These are phyloP conservation scores for Laguncularia racemosa DNA, from an alignment of 345 rosid genomes.

Conservation along the genomic window DNA sequence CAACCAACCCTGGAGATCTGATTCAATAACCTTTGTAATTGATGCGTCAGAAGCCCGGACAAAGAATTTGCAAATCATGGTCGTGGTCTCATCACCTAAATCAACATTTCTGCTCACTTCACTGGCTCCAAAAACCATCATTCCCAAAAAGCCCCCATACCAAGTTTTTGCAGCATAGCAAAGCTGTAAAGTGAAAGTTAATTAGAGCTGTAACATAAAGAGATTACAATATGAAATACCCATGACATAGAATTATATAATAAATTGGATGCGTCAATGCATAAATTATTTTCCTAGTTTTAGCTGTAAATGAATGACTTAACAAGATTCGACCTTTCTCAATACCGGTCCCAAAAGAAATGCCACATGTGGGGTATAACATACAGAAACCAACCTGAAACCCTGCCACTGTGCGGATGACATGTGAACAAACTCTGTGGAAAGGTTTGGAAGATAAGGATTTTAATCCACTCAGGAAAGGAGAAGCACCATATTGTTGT, in stretches of 20 bases:
- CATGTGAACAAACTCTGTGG: constrained; percentile 89
- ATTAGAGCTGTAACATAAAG: background rate
- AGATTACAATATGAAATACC: too few relatives aligned
- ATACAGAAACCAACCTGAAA: constrained; percentile 59
- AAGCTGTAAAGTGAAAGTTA: constrained; percentile 37
- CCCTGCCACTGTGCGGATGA: constrained; percentile 92
- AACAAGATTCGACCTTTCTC: background rate
- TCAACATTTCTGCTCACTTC: constrained; percentile 98
- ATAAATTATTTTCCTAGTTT: background rate
- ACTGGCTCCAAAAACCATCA: constrained; percentile 98
- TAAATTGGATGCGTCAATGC: background rate
- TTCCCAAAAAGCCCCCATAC: constrained; percentile 89
- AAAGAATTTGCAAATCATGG: constrained; percentile 95
- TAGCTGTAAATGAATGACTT: background rate
- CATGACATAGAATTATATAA: too few relatives aligned
- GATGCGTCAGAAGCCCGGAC: constrained; percentile 95
- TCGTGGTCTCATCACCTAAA: constrained; percentile 91
- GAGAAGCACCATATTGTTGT: constrained; percentile 93
- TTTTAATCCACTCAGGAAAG: constrained; percentile 85
- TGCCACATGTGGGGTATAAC: too few relatives aligned
- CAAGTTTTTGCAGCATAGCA: constrained; percentile 97
- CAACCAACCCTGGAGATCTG: constrained; percentile 92
- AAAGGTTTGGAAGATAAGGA: constrained; percentile 88
- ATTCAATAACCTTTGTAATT: constrained; percentile 84
- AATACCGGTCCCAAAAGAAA: too few relatives aligned